phyloP scores from a whole-genome alignment of 257 asterid genomes.

The Coffea eugenioides region DNA sequence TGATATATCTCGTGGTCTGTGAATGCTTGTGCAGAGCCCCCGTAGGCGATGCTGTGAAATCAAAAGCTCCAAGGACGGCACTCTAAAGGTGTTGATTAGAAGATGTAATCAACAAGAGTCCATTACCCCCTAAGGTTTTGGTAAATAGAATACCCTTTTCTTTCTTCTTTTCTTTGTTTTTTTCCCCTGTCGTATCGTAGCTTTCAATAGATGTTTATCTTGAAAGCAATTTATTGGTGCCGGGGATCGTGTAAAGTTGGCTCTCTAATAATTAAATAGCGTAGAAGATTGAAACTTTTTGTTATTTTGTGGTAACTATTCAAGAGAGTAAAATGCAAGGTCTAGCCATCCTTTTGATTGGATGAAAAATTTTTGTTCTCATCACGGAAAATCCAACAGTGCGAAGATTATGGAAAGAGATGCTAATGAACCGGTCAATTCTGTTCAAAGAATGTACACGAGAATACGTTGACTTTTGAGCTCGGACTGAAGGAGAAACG shows the following conservation, averaged over 20 bases:
- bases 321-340: background rate
- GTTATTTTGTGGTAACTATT: background rate
- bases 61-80: conserved; percentile 27
- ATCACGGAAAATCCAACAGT: background rate
- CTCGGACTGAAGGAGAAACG: background rate
- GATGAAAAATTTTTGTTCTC: background rate
- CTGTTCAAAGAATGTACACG: background rate
- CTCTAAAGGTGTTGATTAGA: conserved; percentile 52
- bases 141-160: background rate
- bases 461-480: background rate
- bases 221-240: background rate
- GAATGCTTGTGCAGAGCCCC: conserved; percentile 44
- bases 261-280: background rate
- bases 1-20: background rate
- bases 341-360: background rate
- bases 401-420: background rate
- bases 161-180: background rate
- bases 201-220: background rate
- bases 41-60: conserved; percentile 73
- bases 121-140: conserved; percentile 32
- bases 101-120: conserved; percentile 58
- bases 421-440: background rate
- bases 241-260: background rate
- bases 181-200: background rate
- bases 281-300: background rate